phyloP scores from a whole-genome alignment of 352 stramenopile genomes.

The Phytophthora cactorum region DNA sequence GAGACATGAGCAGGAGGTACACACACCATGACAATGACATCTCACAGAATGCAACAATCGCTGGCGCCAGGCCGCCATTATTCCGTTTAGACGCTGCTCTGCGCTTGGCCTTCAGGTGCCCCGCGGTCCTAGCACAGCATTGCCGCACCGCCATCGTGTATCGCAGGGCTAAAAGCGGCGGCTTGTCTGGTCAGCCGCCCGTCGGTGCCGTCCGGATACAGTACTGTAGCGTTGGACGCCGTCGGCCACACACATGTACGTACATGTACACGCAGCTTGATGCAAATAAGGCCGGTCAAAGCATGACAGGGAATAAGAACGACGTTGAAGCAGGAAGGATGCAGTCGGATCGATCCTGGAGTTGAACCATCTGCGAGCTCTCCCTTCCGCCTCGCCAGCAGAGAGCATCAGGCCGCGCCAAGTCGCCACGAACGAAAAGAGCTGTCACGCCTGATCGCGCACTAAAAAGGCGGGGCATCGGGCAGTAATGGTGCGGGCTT shows the following conservation, averaged over 20 bases:
- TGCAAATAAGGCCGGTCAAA: not conserved
- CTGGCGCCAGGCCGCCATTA: conserved; percentile 25
- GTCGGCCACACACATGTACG: no score
- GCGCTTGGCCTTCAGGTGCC: conserved; percentile 12
- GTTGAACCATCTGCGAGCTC: conserved; percentile 1
- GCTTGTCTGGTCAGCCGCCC: conserved; percentile 16
- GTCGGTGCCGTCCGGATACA: conserved; percentile 12
- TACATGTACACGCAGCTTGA: conserved; percentile 3
- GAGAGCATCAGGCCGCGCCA: conserved; percentile 15
- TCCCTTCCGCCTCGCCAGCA: conserved; percentile 21
- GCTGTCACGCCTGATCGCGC: conserved; percentile 17
- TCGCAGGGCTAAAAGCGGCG: conserved; percentile 7
- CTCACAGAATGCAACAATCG: conserved; percentile 11
- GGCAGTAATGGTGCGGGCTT: conserved; percentile 38
- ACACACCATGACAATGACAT: conserved; percentile 3
- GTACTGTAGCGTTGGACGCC: not conserved
- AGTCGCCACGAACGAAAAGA: conserved; percentile 38
- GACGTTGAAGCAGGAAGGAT: conserved; percentile 1
- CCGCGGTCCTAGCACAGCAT: conserved; percentile 24
- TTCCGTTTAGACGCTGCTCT: conserved; percentile 16
- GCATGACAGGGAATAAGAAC: conserved; percentile 20
- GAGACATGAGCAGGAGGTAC: conserved; percentile 29
- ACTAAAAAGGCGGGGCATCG: conserved; percentile 13
- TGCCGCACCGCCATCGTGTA: conserved; percentile 16
- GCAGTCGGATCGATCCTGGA: not conserved